Evolutionary conservation across 1,284 basidiomycete genomes (phyloP), one percentile per base, ranked within the genome.

Genomic region (Malassezia equina): DNA sequence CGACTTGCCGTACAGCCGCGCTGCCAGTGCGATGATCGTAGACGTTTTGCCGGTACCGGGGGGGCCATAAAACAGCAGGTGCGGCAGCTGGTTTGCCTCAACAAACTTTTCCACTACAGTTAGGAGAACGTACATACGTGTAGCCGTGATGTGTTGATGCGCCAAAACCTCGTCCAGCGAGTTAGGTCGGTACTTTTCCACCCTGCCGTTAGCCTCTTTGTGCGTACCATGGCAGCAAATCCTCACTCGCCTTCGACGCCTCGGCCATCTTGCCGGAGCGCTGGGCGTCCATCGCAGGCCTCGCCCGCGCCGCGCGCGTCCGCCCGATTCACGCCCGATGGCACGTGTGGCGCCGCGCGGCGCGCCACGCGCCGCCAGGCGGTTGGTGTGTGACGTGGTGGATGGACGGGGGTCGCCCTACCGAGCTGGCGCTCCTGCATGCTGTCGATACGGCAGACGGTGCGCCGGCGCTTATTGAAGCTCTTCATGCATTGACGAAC

Each of bases 11-110:
- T 95, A 98, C 77, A 98, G 87, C 63, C 86, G 82, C 42, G 90
- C 82, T 19, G 93, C 91, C 31, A 98, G 86, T 8, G 94, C 94
- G n/a, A 98, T 80, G 60, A 98, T 93, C 0, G 91, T 98, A 0
- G 89, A 91, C 2, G 93, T 98, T 77, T 98, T 98, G 47, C 93
- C 93, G 0, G 93, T 98, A 63, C 80, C 94, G 15, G 94, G 94
- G 29, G 94, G 94, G 0, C 94, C 94, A 71, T 98, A 99, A 76
- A 99, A 90, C 42, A 99, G 80, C 21, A 98, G 79, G 77, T 99
- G 94, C 0, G 94, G 94, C 24, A 99, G 76, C 46, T 91, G 79
- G 62, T 93, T 91, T 75, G 90, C 90, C 65, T 90, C 85, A 67
- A 98, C 93, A 75, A 99, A 98, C 73, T 86, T 87, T 50, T 65